Base-by-base conservation (phyloP, 805 yeast genomes). In the Schwanniomyces sp. region DNA sequence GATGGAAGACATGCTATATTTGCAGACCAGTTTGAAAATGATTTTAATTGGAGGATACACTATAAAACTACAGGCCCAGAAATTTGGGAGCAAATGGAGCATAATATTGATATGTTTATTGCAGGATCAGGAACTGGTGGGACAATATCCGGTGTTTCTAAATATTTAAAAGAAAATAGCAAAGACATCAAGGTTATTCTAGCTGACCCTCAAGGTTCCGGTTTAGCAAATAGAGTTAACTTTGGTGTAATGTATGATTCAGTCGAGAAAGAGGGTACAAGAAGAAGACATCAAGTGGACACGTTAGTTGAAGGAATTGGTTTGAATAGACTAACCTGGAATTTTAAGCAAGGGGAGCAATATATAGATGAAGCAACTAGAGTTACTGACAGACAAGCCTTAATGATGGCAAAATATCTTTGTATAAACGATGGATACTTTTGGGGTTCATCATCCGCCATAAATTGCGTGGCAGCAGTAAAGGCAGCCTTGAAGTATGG, bases 71-170 rank as follows among this genome's bases (percentile, higher is more conserved):
- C 99, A 0, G 98, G 96, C 0, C 97, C 52, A 9, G 52, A 49
- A 27, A 88, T 92, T n/a, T 86, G 79, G 74, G 52, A 66, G 17
- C 98, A 94, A 62, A 75, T 85, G 72, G 70, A 78, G 8, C 83
- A 84, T 11, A 52, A 70, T 1, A 58, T 92, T 7, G 95, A 90
- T 62, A 84, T 76, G 42, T 91, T 92, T 63, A 83, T 94, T 37
- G 80, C 92, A 2, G 98, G 98, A 0, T 88, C 96, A 29, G 99
- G 99, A 9, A 92, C 99, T 0, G 99, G 96, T 64, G 99, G 99
- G 34, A 94, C 99, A 1, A 90, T 92, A 42, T 76, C 96, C 4
- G 99, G 99, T 26, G 92, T 91, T 11, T 81, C 96, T 1, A 78
- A 75, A 49, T 94, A 74, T 66, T 72, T 92, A 55, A 87, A 87